These are phyloP conservation scores for Collybia nuda DNA, from an alignment of 768 basidiomycete genomes.

Conservation along the genomic window DNA sequence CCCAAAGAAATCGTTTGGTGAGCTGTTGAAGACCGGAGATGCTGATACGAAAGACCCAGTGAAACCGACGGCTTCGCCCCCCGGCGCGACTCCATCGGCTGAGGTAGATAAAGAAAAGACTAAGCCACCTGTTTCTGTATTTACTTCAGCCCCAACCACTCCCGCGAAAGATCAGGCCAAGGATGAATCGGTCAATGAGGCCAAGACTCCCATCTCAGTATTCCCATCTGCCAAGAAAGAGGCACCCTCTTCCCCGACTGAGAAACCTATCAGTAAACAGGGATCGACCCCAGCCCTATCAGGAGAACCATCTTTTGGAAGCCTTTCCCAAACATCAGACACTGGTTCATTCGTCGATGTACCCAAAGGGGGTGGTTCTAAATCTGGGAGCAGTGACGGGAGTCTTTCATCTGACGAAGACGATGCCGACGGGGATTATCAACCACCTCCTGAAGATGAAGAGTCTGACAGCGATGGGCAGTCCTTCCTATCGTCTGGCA, in stretches of 20 bases:
- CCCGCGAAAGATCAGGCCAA: constrained; percentile 3
- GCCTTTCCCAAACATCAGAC: constrained; percentile 40
- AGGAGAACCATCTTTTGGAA: constrained; percentile 29
- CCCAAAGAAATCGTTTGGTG: constrained; percentile 55
- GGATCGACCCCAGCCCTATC: constrained; percentile 5
- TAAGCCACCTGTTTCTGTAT: constrained; percentile 1
- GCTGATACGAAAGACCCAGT: constrained; percentile 23
- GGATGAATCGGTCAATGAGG: background rate
- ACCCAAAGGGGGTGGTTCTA: constrained; percentile 26
- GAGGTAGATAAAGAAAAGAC: constrained; percentile 1
- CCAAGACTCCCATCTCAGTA: background rate
- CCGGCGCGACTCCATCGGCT: background rate
- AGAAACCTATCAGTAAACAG: background rate
- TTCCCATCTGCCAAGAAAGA: background rate
- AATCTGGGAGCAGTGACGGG: constrained; percentile 16
- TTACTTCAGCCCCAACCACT: constrained; percentile 10
- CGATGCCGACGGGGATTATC: constrained; percentile 19
- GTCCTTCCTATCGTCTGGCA: constrained; percentile 8
- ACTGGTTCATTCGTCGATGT: constrained; percentile 52
- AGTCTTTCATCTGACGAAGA: constrained; percentile 28
- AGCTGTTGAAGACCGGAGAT: constrained; percentile 49
- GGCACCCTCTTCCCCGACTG: background rate
- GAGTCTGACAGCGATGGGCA: constrained; percentile 4
- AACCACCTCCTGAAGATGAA: constrained; percentile 8
- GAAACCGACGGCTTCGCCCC: constrained; percentile 3